Conservation (phyloP, 306 rosid genomes). For the Castanea sativa region DNA sequence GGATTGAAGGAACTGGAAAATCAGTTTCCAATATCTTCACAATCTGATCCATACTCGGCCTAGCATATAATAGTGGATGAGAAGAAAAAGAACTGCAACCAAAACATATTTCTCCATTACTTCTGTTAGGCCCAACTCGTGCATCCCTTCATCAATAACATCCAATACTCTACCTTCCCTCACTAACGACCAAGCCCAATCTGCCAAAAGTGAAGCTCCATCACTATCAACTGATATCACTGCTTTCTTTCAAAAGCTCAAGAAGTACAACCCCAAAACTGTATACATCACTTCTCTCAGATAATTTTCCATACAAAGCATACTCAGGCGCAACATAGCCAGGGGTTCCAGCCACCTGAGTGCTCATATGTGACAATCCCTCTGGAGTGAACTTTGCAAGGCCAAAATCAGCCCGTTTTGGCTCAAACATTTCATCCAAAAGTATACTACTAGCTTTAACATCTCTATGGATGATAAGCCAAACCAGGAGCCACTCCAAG, state of each 20-base stretch:
- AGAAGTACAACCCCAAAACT: constrained; percentile 19
- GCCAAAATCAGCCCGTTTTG: constrained; percentile 10
- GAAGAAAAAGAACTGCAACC: constrained; percentile 8
- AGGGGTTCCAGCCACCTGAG: neutral
- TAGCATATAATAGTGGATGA: neutral
- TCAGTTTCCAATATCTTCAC: neutral
- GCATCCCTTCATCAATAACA: neutral
- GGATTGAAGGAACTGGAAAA: neutral
- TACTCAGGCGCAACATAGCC: constrained; percentile 6
- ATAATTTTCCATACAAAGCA: neutral
- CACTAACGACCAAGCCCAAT: constrained; percentile 15
- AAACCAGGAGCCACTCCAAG: constrained; percentile 11
- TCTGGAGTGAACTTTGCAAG: constrained; percentile 9
- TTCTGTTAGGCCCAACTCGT: neutral
- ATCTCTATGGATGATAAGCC: neutral
- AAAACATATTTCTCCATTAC: constrained; percentile 7
- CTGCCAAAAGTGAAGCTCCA: neutral
- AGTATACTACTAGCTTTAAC: constrained; percentile 5
- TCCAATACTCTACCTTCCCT: constrained; percentile 3
- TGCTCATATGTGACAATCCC: neutral
- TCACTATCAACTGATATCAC: neutral
- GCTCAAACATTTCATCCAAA: constrained; percentile 6
- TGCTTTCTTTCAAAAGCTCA: constrained; percentile 6
- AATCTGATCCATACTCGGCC: constrained; percentile 4
- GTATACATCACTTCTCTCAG: constrained; percentile 8